Evolutionary conservation across 2,329 filamentous ascomycete species (phyloP).

Genomic region (Hymenoscyphus scutula): DNA sequence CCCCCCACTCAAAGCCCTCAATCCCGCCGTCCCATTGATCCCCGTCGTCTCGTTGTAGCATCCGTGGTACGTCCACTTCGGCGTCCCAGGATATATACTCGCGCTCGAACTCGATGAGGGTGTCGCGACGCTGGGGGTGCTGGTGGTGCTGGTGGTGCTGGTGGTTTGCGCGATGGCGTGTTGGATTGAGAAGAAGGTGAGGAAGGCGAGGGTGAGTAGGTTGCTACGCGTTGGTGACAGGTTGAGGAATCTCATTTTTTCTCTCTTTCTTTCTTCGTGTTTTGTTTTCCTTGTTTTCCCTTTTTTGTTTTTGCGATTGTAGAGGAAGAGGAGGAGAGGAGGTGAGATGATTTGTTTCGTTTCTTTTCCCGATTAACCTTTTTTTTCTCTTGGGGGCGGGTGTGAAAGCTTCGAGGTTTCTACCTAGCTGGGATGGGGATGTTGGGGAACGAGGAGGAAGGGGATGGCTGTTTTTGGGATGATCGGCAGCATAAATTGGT

Average conservation of each 20-base stretch:
- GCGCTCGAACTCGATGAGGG: constrained; percentile 7
- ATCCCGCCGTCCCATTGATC: constrained; percentile 23
- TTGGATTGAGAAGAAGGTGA: background rate
- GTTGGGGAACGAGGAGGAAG: background rate
- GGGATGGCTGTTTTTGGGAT: background rate
- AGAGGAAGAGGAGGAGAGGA: background rate
- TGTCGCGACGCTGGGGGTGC: background rate
- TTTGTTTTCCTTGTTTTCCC: too few species aligned
- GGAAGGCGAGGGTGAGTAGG: background rate
- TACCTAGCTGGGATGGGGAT: background rate
- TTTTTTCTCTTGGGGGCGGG: background rate
- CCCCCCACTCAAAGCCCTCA: constrained; percentile 25
- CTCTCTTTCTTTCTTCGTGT: too few species aligned
- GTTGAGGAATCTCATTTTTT: background rate
- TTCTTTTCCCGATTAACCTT: too few species aligned
- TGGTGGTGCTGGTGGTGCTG: too few species aligned
- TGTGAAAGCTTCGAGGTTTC: background rate
- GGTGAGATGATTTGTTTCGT: background rate
- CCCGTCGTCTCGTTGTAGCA: constrained; percentile 42
- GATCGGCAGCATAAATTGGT: background rate
- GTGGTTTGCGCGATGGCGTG: constrained; percentile 2
- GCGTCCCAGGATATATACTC: constrained; percentile 20
- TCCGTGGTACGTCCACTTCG: constrained; percentile 35
- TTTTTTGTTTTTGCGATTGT: background rate
- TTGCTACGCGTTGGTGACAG: background rate